These are phyloP conservation scores for Omphalea diandra DNA, from an alignment of 441 rosid species.

Conservation along the genomic window DNA sequence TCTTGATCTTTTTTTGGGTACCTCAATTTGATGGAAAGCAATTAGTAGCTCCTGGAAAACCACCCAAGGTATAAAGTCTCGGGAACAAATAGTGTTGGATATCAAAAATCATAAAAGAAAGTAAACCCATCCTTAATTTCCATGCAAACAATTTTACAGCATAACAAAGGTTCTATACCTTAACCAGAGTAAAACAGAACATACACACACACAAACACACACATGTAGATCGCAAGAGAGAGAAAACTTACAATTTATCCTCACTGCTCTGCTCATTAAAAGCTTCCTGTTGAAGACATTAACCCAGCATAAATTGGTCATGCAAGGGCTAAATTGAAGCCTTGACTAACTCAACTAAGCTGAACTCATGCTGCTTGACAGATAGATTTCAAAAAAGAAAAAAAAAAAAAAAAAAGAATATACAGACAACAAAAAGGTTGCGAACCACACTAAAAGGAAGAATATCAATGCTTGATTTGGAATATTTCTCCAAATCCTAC, in stretches of 20 bases:
- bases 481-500: slow-evolving; percentile 54
- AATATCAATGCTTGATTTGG: slow-evolving; percentile 42
- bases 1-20: no score
- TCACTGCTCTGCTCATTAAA: slow-evolving; percentile 24
- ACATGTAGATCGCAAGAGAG: neutral
- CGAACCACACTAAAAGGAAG: slow-evolving; percentile 49
- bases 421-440: slow-evolving; percentile 7
- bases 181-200: neutral
- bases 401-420: neutral
- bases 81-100: neutral
- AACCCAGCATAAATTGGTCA: slow-evolving; percentile 28
- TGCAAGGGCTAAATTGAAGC: neutral
- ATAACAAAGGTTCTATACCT: neutral
- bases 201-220: neutral
- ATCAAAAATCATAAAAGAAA: neutral
- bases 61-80: neutral
- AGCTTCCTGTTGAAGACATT: slow-evolving; percentile 23
- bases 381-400: no score
- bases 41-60: neutral
- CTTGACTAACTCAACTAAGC: neutral
- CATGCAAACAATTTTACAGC: no score
- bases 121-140: neutral
- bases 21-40: neutral
- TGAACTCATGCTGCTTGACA: neutral
- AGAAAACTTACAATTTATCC: slow-evolving; percentile 37